phyloP scores from a whole-genome alignment of 2,329 filamentous ascomycete genomes.

The Eutypa lata region DNA sequence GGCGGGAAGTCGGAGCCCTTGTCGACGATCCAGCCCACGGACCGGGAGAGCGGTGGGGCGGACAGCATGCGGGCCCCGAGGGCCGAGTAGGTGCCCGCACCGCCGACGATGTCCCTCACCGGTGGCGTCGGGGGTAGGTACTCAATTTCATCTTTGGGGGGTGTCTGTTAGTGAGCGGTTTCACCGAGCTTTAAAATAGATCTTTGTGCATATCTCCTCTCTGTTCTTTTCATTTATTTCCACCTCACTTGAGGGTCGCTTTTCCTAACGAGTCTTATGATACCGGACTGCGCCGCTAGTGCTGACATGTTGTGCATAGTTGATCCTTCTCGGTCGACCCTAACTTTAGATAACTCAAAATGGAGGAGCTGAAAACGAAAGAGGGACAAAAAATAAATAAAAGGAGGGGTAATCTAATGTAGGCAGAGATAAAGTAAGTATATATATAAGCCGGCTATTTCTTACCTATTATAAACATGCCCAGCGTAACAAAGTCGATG shows the following conservation, averaged over 20 bases:
- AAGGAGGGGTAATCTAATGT: background rate
- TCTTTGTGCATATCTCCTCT: too few relatives aligned
- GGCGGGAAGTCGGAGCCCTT: slow-evolving; percentile 82
- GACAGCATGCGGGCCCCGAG: slow-evolving; percentile 87
- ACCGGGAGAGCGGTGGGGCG: slow-evolving; percentile 59
- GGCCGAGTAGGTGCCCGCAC: slow-evolving; percentile 82
- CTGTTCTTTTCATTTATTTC: background rate
- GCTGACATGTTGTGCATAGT: background rate
- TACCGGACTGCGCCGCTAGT: background rate
- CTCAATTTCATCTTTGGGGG: slow-evolving; percentile 77
- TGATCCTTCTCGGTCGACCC: background rate
- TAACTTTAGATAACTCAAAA: background rate
- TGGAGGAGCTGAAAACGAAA: background rate
- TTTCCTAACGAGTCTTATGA: background rate
- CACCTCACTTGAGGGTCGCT: background rate
- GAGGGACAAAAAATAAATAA: too few relatives aligned
- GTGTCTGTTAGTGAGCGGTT: slow-evolving; percentile 15
- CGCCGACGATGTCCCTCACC: slow-evolving; percentile 77
- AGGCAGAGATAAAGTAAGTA: slow-evolving; percentile 2
- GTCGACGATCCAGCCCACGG: slow-evolving; percentile 89
- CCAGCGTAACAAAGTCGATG: slow-evolving; percentile 66
- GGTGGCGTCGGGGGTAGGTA: slow-evolving; percentile 68
- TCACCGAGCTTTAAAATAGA: background rate
- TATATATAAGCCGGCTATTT: slow-evolving; percentile 7
- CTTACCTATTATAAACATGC: slow-evolving; percentile 73